phyloP scores from a whole-genome alignment of 164 flowering plant species.

The Magnolia kwangsiensis region DNA sequence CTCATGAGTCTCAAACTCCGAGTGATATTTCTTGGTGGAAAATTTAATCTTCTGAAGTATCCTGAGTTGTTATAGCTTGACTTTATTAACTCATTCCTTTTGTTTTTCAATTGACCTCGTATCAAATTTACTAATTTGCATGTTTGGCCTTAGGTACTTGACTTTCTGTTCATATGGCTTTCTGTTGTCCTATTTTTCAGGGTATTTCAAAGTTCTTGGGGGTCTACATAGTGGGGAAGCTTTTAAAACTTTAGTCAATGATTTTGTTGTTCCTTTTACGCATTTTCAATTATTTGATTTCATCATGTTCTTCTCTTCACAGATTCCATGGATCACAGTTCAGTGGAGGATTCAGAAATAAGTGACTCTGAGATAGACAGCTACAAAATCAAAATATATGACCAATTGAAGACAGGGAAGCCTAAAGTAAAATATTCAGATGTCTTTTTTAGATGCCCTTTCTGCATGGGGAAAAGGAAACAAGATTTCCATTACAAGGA shows the following conservation, averaged over 20 bases:
- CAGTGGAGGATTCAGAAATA: constrained; percentile 62
- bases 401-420: constrained; percentile 54
- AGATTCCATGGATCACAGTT: constrained; percentile 30
- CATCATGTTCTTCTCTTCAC: not conserved
- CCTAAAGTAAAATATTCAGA: constrained; percentile 39
- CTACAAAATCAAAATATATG: constrained; percentile 43
- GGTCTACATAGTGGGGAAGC: not conserved
- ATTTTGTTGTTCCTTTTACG: not conserved
- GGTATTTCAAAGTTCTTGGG: not conserved
- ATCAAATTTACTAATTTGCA: not conserved
- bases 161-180: not conserved
- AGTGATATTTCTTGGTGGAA: too few species aligned
- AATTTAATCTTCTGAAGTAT: too few species aligned
- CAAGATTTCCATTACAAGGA: constrained; percentile 54
- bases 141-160: not conserved
- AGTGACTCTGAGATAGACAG: constrained; percentile 77
- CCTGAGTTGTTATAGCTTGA: too few species aligned
- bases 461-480: constrained; percentile 65
- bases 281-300: not conserved
- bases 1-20: too few species aligned
- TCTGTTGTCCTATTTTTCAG: not conserved
- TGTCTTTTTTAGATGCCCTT: constrained; percentile 59
- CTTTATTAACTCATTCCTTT: too few species aligned
- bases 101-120: not conserved
- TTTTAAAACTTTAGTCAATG: not conserved